Conservation (phyloP, 805 yeast genomes). For the Saccharomycopsis lassenensis region DNA sequence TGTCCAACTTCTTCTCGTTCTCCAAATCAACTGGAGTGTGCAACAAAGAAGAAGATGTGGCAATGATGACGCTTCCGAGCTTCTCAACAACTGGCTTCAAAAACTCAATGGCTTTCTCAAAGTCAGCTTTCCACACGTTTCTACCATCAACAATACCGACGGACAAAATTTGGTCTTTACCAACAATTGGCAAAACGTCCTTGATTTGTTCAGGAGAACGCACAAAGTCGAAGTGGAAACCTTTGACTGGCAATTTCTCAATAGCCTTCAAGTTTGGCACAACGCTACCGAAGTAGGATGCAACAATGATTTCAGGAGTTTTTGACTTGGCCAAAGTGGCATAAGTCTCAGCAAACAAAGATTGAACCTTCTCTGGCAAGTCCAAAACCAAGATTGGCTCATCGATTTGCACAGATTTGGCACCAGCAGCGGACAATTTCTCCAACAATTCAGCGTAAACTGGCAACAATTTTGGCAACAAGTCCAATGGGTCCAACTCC, state of each 20-base stretch:
- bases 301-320: slow-evolving; percentile 65
- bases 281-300: slow-evolving; percentile 97
- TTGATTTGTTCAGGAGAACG: slow-evolving; percentile 95
- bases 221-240: slow-evolving; percentile 93
- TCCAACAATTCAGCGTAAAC: slow-evolving; percentile 82
- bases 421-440: slow-evolving; percentile 91
- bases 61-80: slow-evolving; percentile 79
- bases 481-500: slow-evolving; percentile 86
- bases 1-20: slow-evolving; percentile 83
- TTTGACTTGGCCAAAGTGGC: slow-evolving; percentile 57
- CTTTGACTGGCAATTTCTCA: slow-evolving; percentile 84
- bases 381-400: slow-evolving; percentile 96
- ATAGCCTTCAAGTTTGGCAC: slow-evolving; percentile 90
- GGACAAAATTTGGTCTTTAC: slow-evolving; percentile 68
- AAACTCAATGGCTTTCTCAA: slow-evolving; percentile 70
- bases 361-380: slow-evolving; percentile 72
- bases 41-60: slow-evolving; percentile 83
- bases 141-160: slow-evolving; percentile 98
- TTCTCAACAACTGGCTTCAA: slow-evolving; percentile 76
- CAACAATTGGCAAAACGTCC: slow-evolving; percentile 57
- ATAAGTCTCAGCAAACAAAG: slow-evolving; percentile 83
- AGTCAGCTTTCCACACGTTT: slow-evolving; percentile 98
- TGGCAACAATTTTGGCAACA: slow-evolving; percentile 83
- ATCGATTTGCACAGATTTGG: slow-evolving; percentile 88
- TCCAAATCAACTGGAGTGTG: slow-evolving; percentile 97